Evolutionary conservation across 345 rosid genomes (phyloP).

Genomic region (Heritiera littoralis): DNA sequence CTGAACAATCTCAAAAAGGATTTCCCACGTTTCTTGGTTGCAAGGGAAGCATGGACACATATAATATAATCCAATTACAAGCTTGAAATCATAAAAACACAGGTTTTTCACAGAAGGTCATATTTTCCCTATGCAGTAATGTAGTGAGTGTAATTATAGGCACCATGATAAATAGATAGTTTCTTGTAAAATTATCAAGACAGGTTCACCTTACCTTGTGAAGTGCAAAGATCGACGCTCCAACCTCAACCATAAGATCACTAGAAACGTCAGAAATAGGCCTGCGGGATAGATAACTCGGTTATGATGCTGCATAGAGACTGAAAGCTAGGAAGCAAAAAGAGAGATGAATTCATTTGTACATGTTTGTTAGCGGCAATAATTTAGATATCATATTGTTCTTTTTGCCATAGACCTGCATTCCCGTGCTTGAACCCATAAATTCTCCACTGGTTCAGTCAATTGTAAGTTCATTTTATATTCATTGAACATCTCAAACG

Average conservation of each 20-base stretch:
- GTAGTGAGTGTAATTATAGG: not conserved
- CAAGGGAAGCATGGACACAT: not conserved
- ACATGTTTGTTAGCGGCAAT: conserved; percentile 43
- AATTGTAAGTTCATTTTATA: conserved; percentile 12
- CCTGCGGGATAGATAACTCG: conserved; percentile 55
- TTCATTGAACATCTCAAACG: conserved; percentile 17
- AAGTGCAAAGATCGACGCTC: conserved; percentile 79
- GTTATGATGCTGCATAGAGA: conserved; percentile 17
- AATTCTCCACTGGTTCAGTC: conserved; percentile 13
- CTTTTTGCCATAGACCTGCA: conserved; percentile 38
- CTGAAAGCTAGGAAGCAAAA: conserved; percentile 2
- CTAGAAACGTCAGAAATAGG: conserved; percentile 94
- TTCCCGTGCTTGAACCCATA: conserved; percentile 33
- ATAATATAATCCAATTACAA: not conserved
- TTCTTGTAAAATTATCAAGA: not conserved
- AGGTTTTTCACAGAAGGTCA: too few relatives aligned
- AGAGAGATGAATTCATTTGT: conserved; percentile 27
- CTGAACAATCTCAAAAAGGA: not conserved
- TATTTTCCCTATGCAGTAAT: too few relatives aligned
- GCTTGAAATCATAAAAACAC: not conserved
- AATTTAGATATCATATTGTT: conserved; percentile 43
- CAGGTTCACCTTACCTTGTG: conserved; percentile 62
- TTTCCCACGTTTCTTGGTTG: not conserved
- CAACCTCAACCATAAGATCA: conserved; percentile 82
- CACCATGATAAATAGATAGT: not conserved